phyloP scores from a whole-genome alignment of 2,329 filamentous ascomycete species.

The Corniculantispora saksenae region DNA sequence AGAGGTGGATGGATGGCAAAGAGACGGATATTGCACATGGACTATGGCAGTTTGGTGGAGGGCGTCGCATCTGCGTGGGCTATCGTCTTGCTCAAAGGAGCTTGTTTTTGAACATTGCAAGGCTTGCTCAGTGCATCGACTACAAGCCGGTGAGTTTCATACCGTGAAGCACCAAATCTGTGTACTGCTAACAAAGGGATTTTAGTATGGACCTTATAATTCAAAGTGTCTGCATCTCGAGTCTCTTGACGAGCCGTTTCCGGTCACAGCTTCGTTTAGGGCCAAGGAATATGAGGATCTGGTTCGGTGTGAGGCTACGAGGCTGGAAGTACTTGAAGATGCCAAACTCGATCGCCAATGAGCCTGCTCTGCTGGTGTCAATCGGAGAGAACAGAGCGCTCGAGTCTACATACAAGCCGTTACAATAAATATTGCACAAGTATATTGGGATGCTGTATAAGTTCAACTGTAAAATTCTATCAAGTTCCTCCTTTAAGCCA shows the following conservation, averaged over 20 bases:
- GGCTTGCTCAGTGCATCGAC: slow-evolving; percentile 28
- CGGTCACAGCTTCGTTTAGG: slow-evolving; percentile 20
- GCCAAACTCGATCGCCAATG: background rate
- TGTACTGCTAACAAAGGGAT: background rate
- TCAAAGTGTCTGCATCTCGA: slow-evolving; percentile 17
- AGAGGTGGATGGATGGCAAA: slow-evolving; percentile 37
- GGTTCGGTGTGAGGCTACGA: slow-evolving; percentile 7
- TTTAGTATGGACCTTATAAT: slow-evolving; percentile 18
- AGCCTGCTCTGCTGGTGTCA: background rate
- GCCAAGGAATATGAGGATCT: slow-evolving; percentile 17
- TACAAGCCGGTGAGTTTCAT: slow-evolving; percentile 20
- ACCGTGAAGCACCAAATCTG: background rate
- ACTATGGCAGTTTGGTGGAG: slow-evolving; percentile 31
- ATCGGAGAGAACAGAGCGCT: background rate
- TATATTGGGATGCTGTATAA: too few species aligned
- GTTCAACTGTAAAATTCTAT: too few species aligned
- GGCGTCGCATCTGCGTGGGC: slow-evolving; percentile 27
- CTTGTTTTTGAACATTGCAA: slow-evolving; percentile 29
- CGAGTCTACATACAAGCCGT: background rate
- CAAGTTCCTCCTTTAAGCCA: background rate
- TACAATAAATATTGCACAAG: background rate
- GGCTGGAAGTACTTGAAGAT: background rate
- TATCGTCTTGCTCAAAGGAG: slow-evolving; percentile 29
- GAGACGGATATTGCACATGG: slow-evolving; percentile 25
- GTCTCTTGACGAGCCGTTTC: slow-evolving; percentile 24